Evolutionary conservation across 1,139 yeast species (phyloP).

Genomic region (Kodamaea ohmeri): DNA sequence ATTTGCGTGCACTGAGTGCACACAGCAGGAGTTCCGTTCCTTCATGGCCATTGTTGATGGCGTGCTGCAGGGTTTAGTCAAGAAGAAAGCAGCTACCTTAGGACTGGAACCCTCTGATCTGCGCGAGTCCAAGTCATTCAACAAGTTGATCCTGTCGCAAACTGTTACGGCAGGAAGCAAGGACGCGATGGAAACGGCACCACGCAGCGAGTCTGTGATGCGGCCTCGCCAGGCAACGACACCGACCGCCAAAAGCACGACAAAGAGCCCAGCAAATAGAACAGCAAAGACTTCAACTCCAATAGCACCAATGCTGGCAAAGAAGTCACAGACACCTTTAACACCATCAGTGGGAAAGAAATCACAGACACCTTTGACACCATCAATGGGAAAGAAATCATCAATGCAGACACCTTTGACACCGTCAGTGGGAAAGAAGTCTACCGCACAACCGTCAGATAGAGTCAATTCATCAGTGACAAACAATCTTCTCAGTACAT

Average conservation of each 20-base stretch:
- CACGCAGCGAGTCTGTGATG: constrained; percentile 19
- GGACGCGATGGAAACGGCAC: constrained; percentile 26
- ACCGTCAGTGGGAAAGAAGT: no score
- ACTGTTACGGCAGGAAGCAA: constrained; percentile 28
- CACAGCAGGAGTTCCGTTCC: constrained; percentile 32
- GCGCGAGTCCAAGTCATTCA: constrained; percentile 20
- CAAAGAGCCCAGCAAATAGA: background rate
- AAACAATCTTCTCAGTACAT: constrained; percentile 21
- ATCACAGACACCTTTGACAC: no score
- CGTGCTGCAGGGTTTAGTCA: constrained; percentile 30
- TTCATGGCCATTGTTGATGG: constrained; percentile 28
- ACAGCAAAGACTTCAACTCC: constrained; percentile 4
- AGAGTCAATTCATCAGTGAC: constrained; percentile 10
- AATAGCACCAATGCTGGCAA: background rate
- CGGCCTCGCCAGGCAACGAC: no score
- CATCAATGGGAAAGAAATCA: no score
- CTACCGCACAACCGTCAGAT: no score
- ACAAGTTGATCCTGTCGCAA: constrained; percentile 30
- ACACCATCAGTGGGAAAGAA: no score
- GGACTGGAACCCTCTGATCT: constrained; percentile 11
- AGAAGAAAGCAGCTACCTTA: constrained; percentile 30
- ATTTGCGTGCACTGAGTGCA: constrained; percentile 44
- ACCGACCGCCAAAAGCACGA: constrained; percentile 12
- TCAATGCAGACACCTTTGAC: no score
- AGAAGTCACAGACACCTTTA: no score